phyloP scores from a whole-genome alignment of 495 filamentous ascomycete species.

The Amphirosellinia nigrospora region DNA sequence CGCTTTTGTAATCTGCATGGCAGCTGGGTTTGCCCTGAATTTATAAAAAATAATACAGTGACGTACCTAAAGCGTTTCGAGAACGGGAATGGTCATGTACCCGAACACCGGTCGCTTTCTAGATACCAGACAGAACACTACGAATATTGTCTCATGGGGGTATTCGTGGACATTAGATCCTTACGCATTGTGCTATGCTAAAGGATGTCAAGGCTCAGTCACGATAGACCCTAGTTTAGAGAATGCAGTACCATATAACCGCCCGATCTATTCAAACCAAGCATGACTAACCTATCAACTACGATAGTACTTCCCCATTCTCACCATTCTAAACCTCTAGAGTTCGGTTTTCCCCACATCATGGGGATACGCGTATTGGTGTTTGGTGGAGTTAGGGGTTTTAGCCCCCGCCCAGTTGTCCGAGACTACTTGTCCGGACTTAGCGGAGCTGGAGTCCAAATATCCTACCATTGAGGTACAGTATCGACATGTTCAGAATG shows the following conservation, averaged over 20 bases:
- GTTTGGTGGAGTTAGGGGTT: conserved; percentile 8
- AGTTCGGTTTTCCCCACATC: neutral
- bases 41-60: neutral
- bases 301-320: neutral
- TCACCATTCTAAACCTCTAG: neutral
- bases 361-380: conserved; percentile 18
- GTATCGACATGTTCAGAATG: neutral
- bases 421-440: no score
- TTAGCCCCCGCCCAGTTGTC: neutral
- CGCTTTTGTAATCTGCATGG: neutral
- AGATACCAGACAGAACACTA: neutral
- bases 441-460: neutral
- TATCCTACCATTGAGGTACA: neutral
- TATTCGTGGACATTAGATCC: neutral
- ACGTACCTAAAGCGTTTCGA: neutral
- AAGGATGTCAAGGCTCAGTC: neutral
- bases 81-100: neutral
- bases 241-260: neutral
- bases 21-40: neutral
- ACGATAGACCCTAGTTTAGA: neutral
- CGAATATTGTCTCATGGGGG: neutral
- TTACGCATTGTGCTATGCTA: neutral
- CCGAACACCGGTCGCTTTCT: neutral
- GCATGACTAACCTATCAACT: neutral
- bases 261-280: neutral